Evolutionary conservation across 1,284 basidiomycete genomes (phyloP), one percentile per base, ranked within the genome.

Genomic region (Butyriboletus appendiculatus): DNA sequence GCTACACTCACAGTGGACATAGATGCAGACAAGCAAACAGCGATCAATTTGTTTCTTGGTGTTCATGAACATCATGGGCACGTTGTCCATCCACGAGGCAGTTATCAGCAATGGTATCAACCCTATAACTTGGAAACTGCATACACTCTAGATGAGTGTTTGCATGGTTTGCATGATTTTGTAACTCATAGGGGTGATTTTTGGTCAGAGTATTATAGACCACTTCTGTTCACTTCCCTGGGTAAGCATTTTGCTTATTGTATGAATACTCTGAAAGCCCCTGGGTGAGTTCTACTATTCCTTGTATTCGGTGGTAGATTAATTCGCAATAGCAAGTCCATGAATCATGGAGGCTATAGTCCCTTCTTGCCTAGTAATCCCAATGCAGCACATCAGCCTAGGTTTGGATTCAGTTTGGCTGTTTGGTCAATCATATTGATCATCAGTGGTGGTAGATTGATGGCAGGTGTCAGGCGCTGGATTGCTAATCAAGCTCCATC

Each of bases 11-110:
- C 16, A 30, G 45, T 20, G 41, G 22, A 35, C 20, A 33, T 47
- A 90, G 95, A 99, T 67, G 95, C 94, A 2, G 97, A 99, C 73
- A 99, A 99, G 72, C 97, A 99, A 73, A 84, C 92, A 1, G 95
- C 97, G 0, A 99, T 98, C 70, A 96, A 99, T 70, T 81, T 98
- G 24, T 99, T 99, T 71, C 85, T 99, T 4, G 96, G 96, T 14
- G 84, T 97, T 3, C 81, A 85, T 40, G 86, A 88, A 60, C 78
- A 78, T 44, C 65, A 64, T 30, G 56, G 50, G n/a, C 73, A 77
- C 0, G 73, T 78, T 32, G 67, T 72, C 1, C 76, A 76, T 11
- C 73, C 79, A 0, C 79, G 82, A 24, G 81, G 77, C 48, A 88
- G 76, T 16, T 97, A 97, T 68, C 84, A 84, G 58, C 77, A 88